phyloP scores from a whole-genome alignment of 192 early-diverging fungal species.

The Linnemannia elongata region DNA sequence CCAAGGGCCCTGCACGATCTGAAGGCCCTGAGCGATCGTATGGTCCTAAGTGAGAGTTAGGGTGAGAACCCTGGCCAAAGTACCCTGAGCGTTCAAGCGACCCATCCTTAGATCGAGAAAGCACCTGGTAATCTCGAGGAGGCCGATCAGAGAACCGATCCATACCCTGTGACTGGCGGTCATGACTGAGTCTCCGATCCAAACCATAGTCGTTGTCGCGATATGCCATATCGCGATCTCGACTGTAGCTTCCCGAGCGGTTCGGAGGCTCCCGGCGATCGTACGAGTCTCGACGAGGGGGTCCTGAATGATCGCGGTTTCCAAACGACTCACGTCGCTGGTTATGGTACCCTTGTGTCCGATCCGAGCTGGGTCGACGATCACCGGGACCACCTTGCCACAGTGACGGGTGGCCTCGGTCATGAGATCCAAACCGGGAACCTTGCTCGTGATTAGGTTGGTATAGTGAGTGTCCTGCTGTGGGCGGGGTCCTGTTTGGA shows the following conservation, averaged over 20 bases:
- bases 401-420: conserved; percentile 12
- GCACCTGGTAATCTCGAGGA: conserved; percentile 40
- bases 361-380: conserved; percentile 32
- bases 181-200: conserved; percentile 33
- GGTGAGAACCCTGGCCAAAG: neutral
- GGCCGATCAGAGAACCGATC: conserved; percentile 34
- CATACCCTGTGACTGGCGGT: conserved; percentile 17
- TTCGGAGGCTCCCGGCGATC: conserved; percentile 41
- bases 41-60: neutral
- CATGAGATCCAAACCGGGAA: conserved; percentile 23
- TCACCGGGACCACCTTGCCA: conserved; percentile 36
- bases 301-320: conserved; percentile 9
- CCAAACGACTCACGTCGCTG: conserved; percentile 47
- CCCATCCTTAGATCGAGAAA: conserved; percentile 37
- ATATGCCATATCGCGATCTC: conserved; percentile 41
- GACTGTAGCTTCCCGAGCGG: conserved; percentile 23
- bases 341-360: conserved; percentile 4
- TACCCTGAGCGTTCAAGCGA: conserved; percentile 19
- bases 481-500: conserved; percentile 24
- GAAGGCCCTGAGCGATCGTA: neutral
- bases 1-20: conserved; percentile 13
- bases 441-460: conserved; percentile 15
- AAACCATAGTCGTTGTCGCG: conserved; percentile 26
- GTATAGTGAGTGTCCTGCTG: conserved; percentile 19
- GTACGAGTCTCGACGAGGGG: conserved; percentile 37